These are phyloP conservation scores for Suillus spraguei DNA, from an alignment of 768 basidiomycete species.

Conservation along the genomic window DNA sequence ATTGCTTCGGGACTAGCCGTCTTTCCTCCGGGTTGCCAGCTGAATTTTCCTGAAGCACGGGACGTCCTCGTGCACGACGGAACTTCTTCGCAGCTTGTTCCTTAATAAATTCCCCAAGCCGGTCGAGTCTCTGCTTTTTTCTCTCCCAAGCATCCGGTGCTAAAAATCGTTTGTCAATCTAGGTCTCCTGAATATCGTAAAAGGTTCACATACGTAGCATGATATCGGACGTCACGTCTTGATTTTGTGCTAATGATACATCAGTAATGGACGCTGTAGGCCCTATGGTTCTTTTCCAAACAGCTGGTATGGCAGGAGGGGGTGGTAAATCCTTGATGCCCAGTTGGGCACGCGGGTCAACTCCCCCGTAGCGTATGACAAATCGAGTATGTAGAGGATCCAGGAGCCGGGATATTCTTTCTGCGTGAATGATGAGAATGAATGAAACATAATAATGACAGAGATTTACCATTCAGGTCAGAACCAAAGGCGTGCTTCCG, in stretches of 20 bases:
- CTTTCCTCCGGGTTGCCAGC: neutral
- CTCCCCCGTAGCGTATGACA: conserved; percentile 26
- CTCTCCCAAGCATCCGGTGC: neutral
- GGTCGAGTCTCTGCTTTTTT: neutral
- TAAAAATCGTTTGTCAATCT: neutral
- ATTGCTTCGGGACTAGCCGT: neutral
- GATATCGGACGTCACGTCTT: neutral
- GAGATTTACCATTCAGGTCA: conserved; percentile 28
- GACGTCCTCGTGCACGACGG: neutral
- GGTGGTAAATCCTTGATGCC: neutral
- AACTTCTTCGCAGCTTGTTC: neutral
- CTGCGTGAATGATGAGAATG: conserved; percentile 19
- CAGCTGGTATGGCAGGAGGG: neutral
- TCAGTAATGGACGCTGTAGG: neutral
- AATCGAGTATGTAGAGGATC: conserved; percentile 34
- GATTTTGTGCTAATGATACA: neutral
- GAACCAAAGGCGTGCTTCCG: conserved; percentile 29
- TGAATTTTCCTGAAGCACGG: neutral
- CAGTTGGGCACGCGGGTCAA: conserved; percentile 33
- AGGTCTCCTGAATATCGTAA: neutral
- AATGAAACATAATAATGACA: neutral
- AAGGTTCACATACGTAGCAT: neutral
- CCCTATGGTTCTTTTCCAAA: neutral
- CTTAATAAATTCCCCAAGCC: neutral
- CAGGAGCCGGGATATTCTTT: conserved; percentile 35